Evolutionary conservation across 2,329 filamentous ascomycete genomes (phyloP).

Genomic region (Apiospora saccharicola): DNA sequence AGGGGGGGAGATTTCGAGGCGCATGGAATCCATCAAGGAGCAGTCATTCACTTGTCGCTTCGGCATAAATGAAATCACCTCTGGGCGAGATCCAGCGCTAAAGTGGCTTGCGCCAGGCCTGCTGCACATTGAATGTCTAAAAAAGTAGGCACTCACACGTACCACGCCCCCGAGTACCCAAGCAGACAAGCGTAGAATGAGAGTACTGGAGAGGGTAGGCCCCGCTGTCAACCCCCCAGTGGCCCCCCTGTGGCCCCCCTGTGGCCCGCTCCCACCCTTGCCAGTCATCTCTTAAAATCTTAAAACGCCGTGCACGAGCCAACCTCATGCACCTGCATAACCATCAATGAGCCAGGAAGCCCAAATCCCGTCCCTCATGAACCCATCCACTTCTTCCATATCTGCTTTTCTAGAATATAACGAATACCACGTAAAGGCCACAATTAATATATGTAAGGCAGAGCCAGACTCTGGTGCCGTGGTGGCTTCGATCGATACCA

Average conservation of each 20-base stretch:
- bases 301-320: background rate
- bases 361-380: background rate
- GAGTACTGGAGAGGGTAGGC: background rate
- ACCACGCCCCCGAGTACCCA: background rate
- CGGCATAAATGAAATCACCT: slow-evolving; percentile 18
- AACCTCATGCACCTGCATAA: background rate
- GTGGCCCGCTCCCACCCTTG: slow-evolving; percentile 1
- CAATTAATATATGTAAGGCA: slow-evolving; percentile 15
- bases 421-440: background rate
- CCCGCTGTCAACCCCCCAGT: slow-evolving; percentile 4
- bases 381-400: background rate
- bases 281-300: slow-evolving; percentile 15
- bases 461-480: background rate
- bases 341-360: background rate
- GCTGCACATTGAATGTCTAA: slow-evolving; percentile 19
- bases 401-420: background rate
- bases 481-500: background rate
- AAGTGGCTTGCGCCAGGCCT: slow-evolving; percentile 16
- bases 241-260: background rate
- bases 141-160: background rate
- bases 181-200: background rate
- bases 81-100: slow-evolving; percentile 6
- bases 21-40: slow-evolving; percentile 11
- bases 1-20: slow-evolving; percentile 21
- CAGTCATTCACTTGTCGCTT: background rate